These are phyloP conservation scores for Wolfiporia cocos DNA, from an alignment of 1,284 basidiomycete genomes.

Conservation along the genomic window DNA sequence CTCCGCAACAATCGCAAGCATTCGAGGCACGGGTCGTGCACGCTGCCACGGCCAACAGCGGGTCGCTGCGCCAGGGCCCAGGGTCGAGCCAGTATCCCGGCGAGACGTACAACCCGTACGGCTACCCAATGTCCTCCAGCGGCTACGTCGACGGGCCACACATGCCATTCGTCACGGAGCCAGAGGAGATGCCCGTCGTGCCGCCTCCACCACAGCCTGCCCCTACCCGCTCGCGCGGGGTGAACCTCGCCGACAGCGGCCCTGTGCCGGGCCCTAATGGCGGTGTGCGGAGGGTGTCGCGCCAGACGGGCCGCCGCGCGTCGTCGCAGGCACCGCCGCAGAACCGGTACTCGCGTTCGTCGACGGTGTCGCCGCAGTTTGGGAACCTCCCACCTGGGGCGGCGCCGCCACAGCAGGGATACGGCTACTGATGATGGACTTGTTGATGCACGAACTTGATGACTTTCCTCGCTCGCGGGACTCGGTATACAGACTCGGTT, in stretches of 20 bases:
- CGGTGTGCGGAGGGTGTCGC: slow-evolving; percentile 66
- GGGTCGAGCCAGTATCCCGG: slow-evolving; percentile 35
- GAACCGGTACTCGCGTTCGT: slow-evolving; percentile 68
- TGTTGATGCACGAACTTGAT: no score
- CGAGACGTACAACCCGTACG: slow-evolving; percentile 50
- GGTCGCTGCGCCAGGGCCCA: slow-evolving; percentile 36
- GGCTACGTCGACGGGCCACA: slow-evolving; percentile 32
- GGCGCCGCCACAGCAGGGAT: slow-evolving; percentile 51
- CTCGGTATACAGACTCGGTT: no score
- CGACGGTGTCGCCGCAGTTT: slow-evolving; percentile 34
- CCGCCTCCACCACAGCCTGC: slow-evolving; percentile 12
- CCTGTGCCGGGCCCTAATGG: slow-evolving; percentile 74
- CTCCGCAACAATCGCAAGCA: background rate
- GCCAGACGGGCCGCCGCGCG: slow-evolving; percentile 43
- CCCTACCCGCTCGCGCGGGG: slow-evolving; percentile 40
- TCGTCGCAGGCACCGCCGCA: slow-evolving; percentile 52
- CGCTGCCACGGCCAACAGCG: slow-evolving; percentile 29
- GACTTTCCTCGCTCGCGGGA: no score
- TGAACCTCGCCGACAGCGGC: slow-evolving; percentile 74
- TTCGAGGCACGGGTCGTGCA: slow-evolving; percentile 41
- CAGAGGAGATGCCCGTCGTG: slow-evolving; percentile 28
- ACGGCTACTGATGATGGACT: slow-evolving; percentile 21
- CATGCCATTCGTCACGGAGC: slow-evolving; percentile 28
- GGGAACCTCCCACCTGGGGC: slow-evolving; percentile 64
- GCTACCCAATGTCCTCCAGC: slow-evolving; percentile 28